Evolutionary conservation across 768 basidiomycete genomes (phyloP).

Genomic region (Kwoniella heveanensis): DNA sequence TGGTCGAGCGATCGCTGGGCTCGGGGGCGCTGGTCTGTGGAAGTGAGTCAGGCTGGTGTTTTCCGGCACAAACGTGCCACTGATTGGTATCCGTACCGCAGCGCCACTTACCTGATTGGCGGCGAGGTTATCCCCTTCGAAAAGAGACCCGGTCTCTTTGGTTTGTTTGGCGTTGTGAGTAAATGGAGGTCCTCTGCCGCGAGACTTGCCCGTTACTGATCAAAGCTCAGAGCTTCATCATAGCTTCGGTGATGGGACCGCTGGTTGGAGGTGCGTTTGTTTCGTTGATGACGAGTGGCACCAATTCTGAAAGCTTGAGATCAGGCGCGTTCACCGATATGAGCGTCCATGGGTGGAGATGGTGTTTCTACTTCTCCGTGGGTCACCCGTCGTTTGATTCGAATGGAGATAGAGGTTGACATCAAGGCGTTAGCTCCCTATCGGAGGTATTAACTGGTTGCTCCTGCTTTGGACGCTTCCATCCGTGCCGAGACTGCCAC

Average conservation of each 20-base stretch:
- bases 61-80: neutral
- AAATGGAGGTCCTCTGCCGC: neutral
- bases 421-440: slow-evolving; percentile 7
- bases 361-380: slow-evolving; percentile 36
- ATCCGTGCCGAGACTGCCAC: slow-evolving; percentile 15
- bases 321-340: slow-evolving; percentile 30
- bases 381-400: neutral
- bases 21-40: slow-evolving; percentile 37
- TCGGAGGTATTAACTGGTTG: slow-evolving; percentile 27
- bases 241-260: slow-evolving; percentile 37
- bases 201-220: neutral
- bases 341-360: slow-evolving; percentile 28
- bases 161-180: slow-evolving; percentile 30
- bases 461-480: slow-evolving; percentile 31
- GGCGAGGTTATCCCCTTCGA: slow-evolving; percentile 34
- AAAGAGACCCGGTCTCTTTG: slow-evolving; percentile 35
- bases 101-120: slow-evolving; percentile 35
- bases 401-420: neutral
- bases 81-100: neutral
- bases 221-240: slow-evolving; percentile 18
- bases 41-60: slow-evolving; percentile 19
- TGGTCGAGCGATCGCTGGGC: slow-evolving; percentile 35
- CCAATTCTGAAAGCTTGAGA: neutral
- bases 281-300: neutral
- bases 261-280: slow-evolving; percentile 27